These are phyloP conservation scores for Penicillium coprophilum DNA, from an alignment of 495 filamentous ascomycete genomes.

Conservation along the genomic window DNA sequence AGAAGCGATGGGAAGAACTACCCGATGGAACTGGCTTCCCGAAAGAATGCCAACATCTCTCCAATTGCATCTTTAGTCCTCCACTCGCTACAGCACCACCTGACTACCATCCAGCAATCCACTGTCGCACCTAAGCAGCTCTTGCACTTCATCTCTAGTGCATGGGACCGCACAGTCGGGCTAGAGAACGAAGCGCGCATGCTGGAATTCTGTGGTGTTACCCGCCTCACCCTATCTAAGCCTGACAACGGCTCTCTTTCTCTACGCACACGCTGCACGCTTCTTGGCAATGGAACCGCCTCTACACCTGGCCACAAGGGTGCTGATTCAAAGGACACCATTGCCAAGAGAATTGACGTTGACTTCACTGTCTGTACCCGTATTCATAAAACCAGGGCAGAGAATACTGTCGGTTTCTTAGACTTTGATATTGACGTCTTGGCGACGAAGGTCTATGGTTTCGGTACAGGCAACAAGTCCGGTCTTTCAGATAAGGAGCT, in stretches of 20 bases:
- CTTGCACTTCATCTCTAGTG: slow-evolving; percentile 40
- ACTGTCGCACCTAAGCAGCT: slow-evolving; percentile 36
- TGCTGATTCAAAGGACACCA: slow-evolving; percentile 18
- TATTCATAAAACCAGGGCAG: slow-evolving; percentile 16
- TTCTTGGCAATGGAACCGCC: slow-evolving; percentile 29
- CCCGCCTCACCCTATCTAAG: slow-evolving; percentile 39
- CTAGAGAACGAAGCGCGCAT: slow-evolving; percentile 49
- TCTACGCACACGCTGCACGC: slow-evolving; percentile 42
- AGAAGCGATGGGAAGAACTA: slow-evolving; percentile 21
- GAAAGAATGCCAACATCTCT: slow-evolving; percentile 27
- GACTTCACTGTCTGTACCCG: slow-evolving; percentile 43
- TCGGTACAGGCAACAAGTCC: slow-evolving; percentile 31
- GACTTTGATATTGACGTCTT: slow-evolving; percentile 43
- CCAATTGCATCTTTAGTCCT: slow-evolving; percentile 40
- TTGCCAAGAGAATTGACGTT: slow-evolving; percentile 38
- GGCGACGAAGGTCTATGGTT: slow-evolving; percentile 49
- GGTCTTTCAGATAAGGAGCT: slow-evolving; percentile 41
- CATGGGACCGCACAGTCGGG: slow-evolving; percentile 41
- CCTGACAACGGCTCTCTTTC: slow-evolving; percentile 28
- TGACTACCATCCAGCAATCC: slow-evolving; percentile 35
- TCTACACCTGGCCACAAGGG: slow-evolving; percentile 21
- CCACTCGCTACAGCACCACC: slow-evolving; percentile 37
- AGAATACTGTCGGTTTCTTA: slow-evolving; percentile 29
- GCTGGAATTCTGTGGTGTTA: slow-evolving; percentile 49
- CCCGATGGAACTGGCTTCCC: slow-evolving; percentile 33